Base-by-base conservation (phyloP, 2,329 filamentous ascomycete species). In the Paracoccidioides brasiliensis region DNA sequence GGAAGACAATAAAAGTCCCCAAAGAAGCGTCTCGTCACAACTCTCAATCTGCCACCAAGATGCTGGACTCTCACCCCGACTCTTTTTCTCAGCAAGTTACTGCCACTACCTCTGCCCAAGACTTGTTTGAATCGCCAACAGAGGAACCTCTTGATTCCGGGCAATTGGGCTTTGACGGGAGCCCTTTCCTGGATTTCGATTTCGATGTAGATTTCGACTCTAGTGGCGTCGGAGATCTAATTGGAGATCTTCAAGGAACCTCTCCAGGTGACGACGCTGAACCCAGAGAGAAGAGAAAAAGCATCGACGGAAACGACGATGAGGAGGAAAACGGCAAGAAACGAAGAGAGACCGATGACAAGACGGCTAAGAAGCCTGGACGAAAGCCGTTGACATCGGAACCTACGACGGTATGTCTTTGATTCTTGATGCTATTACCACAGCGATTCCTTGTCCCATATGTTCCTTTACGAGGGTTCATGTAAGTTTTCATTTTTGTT, bases 371-470 rank as follows among this genome's bases (percentile, higher is more conserved):
- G 81, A 98, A 97, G 74, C 91, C 93, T 4, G 93, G 93, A 52
- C 83, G 93, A 60, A 98, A 98, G 77, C 93, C 91, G 22, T 78
- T 97, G 65, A 97, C 89, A 50, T 94, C 88, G 28, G 93, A 97
- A 71, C 93, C 93, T 30, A 97, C 88, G 63, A 93, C 90, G 62
- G 91, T 97, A 83, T 76, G 90, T 82, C 46, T 45, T 42, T n/a
- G 9, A 55, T 40, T 33, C 4, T 53, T 28, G 37, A 10, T 43
- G 5, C 9, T 49, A 10, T 37, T 40, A 7, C 40, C 8, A 14
- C 30, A 32, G 4, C 22, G 10, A 22, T 22, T 22, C 22, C 22
- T 22, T 22, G 22, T 1, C 22, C 22, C 10, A 12, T 10, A 2
- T 32, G 22, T 45, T 45, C 4, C 22, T 22, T 30, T 32, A 14